Base-by-base conservation (phyloP, 1,284 basidiomycete species). In the Trichosporon inkin region DNA sequence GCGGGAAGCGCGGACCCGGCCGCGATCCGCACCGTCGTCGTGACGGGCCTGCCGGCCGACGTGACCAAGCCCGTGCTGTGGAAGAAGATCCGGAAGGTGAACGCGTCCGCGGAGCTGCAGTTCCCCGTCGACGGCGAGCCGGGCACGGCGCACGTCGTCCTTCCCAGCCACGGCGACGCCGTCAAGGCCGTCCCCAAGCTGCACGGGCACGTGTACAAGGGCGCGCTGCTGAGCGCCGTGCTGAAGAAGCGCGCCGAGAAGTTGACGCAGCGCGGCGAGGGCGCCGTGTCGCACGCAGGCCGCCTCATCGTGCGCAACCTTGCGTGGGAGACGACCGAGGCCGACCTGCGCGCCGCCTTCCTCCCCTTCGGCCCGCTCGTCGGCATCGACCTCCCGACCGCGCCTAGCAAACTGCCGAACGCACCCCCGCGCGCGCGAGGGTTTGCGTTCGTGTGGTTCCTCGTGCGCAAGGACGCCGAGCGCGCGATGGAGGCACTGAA, bases 391-490 rank as follows among this genome's bases (percentile, higher is more conserved):
- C 86, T 97, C 13, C 93, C 92, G 0, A 76, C 79, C 19, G 75
- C 78, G 1, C 76, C 78, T 1, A 73, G 72, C 56, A 81, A 79
- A 36, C 71, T 83, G 22, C 82, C 81, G 7, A 59, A 68, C 17
- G 74, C 78, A 49, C 75, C 73, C 0, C 75, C 78, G 1, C 81
- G 85, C 20, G 84, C 84, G 20, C 88, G 90, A 67, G 94, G 95
- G 0, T 99, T 96, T 69, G 95, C 92, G 0, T 98, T 99, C 70
- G 87, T 98, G 13, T 97, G 93, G 92, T 93, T 92, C 84, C 78
- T 93, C 63, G 88, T 86, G 65, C 86, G 85, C 69, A 87, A 88
- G 63, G 90, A 94, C 71, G 94, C 93, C 3, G 88, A 92, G 72
- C 81, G 82, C 53, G 95, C 93, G 0, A 83, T 98, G 64, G 86